phyloP scores from a whole-genome alignment of 1,139 yeast genomes.

The Blastobotrys aristatus region DNA sequence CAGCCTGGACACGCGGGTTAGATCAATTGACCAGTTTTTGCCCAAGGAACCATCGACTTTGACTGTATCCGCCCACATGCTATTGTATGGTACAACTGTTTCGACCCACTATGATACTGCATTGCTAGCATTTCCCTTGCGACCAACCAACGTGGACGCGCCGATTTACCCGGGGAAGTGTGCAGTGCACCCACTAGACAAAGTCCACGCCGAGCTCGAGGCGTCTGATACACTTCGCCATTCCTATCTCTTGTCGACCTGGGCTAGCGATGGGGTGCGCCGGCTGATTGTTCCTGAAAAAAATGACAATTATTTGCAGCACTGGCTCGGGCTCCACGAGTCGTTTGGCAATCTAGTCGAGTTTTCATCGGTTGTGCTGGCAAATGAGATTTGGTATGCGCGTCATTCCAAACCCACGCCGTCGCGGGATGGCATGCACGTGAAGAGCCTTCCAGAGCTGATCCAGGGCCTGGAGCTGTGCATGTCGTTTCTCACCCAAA shows the following conservation, averaged over 20 bases:
- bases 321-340: slow-evolving; percentile 10
- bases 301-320: too few relatives aligned
- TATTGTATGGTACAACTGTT: slow-evolving; percentile 3
- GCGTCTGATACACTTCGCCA: too few relatives aligned
- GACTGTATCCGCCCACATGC: slow-evolving; percentile 1
- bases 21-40: slow-evolving; percentile 1
- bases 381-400: slow-evolving; percentile 3
- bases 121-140: neutral
- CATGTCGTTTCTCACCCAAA: neutral
- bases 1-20: slow-evolving; percentile 5
- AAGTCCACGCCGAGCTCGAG: too few relatives aligned
- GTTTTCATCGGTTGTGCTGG: slow-evolving; percentile 3
- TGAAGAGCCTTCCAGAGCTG: neutral
- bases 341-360: slow-evolving; percentile 5
- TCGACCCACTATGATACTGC: neutral
- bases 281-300: too few relatives aligned
- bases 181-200: too few relatives aligned
- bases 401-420: slow-evolving; percentile 5
- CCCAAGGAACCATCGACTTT: neutral
- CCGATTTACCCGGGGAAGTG: too few relatives aligned
- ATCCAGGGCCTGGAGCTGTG: slow-evolving; percentile 4
- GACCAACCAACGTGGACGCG: neutral
- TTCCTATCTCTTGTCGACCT: too few relatives aligned
- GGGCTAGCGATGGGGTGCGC: too few relatives aligned
- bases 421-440: neutral